Evolutionary conservation across 495 filamentous ascomycete species (phyloP), one percentile per base, ranked within the genome.

Genomic region (Terfezia boudieri): DNA sequence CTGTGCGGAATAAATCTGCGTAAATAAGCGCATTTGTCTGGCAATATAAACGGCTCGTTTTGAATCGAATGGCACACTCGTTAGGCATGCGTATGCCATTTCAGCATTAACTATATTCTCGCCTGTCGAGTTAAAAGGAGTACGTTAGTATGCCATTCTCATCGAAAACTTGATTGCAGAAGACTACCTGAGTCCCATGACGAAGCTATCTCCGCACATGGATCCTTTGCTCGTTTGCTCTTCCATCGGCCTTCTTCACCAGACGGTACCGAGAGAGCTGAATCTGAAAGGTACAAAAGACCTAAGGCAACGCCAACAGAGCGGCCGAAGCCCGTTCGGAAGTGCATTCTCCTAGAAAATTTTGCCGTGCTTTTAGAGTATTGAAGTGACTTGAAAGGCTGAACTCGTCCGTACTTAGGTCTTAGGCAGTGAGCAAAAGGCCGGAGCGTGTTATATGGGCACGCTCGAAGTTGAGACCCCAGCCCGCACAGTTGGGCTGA

Each of bases 1-100:
- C 36, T 58, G 60, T 8, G 61, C 60, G 10, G 61, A 63, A 53
- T 63, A 62, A 36, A 59, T 59, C 16, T 55, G 51, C 8, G 61
- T 49, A 11, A 50, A 63, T 6, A 55, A 32, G 20, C 57, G 43
- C 10, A 63, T 17, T 36, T 61, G 53, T n/a, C 49, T 8, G 36
- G 23, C 49, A 12, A 51, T 32, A 6, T 51, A 20, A 23, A 23
- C n/a, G 5, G 49, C n/a, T 23, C 49, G 14, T 22, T 20, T 51
- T 12, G 49, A 51, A 32, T 51, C 26, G 49, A 51, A 51, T 26
- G 14, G 14, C 5, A 51, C 49, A 23, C n/a, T 51, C 16, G 49
- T 32, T 12, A 51, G 14, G 49, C 49, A 51, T 20, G n/a, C 49
- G 22, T 51, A 51, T 51, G 49, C 49, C 11, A 22, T 12, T 6